Conservation (phyloP, 1,284 basidiomycete species). For the Inonotus hispidus region DNA sequence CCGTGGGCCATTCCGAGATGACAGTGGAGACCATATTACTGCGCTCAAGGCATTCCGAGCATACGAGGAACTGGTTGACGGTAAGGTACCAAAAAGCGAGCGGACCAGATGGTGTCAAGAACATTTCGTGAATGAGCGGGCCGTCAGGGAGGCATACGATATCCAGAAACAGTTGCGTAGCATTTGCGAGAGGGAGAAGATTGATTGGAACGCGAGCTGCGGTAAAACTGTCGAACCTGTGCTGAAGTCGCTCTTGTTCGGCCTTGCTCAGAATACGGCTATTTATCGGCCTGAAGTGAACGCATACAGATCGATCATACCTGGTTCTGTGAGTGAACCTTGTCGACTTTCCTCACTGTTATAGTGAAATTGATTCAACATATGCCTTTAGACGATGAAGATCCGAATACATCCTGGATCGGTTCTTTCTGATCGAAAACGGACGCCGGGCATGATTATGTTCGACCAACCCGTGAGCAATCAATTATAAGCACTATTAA, state of each 20-base stretch:
- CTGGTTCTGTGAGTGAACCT: constrained; percentile 55
- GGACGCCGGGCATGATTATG: constrained; percentile 75
- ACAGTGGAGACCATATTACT: constrained; percentile 88
- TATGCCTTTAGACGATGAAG: constrained; percentile 58
- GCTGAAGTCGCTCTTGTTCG: constrained; percentile 62
- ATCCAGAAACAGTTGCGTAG: constrained; percentile 79
- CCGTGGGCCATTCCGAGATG: constrained; percentile 73
- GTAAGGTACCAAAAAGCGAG: constrained; percentile 20
- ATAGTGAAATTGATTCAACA: constrained; percentile 12
- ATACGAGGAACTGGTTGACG: constrained; percentile 54
- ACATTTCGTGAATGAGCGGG: constrained; percentile 82
- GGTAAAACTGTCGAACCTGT: constrained; percentile 59
- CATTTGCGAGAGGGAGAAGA: constrained; percentile 55
- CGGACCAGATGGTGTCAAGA: constrained; percentile 76
- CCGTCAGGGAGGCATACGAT: constrained; percentile 77
- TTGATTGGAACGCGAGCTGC: constrained; percentile 56
- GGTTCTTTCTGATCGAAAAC: constrained; percentile 58
- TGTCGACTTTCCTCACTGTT: background rate
- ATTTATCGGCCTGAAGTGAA: constrained; percentile 74
- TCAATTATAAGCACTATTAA: background rate
- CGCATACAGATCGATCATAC: constrained; percentile 79
- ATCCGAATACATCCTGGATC: constrained; percentile 75
- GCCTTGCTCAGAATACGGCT: constrained; percentile 79
- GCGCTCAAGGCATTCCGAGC: constrained; percentile 80
- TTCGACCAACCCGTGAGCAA: constrained; percentile 83